phyloP scores from a whole-genome alignment of 495 filamentous ascomycete species.

The Penicillium manginii region DNA sequence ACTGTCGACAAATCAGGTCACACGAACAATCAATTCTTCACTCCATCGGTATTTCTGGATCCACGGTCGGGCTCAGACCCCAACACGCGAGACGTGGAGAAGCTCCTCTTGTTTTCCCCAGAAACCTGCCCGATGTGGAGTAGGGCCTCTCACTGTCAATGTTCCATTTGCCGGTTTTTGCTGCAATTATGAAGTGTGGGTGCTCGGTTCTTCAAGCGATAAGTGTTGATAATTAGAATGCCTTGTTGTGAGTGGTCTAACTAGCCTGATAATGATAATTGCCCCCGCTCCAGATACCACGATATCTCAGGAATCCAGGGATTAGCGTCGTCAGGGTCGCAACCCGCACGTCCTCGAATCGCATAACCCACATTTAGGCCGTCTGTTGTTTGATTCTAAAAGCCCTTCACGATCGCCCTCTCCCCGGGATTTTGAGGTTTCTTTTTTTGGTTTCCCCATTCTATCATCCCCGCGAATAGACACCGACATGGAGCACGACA shows the following conservation, averaged over 20 bases:
- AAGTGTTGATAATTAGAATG: not conserved
- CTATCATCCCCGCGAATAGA: not conserved
- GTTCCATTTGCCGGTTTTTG: not conserved
- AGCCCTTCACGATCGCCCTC: not conserved
- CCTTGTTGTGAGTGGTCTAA: not conserved
- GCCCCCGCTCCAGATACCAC: constrained; percentile 16
- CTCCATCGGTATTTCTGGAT: constrained; percentile 5
- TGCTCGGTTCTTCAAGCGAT: not conserved
- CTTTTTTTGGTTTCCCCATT: not conserved
- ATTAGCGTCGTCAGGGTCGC: constrained; percentile 9
- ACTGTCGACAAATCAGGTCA: not conserved
- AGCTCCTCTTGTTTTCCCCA: constrained; percentile 6
- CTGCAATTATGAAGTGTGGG: not conserved
- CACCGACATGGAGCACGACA: constrained; percentile 19
- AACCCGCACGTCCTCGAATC: constrained; percentile 1
- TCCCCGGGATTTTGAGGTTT: not conserved
- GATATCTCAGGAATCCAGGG: constrained; percentile 17
- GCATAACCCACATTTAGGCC: not conserved
- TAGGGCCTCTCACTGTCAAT: constrained; percentile 4
- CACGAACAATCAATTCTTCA: not conserved
- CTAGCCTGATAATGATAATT: not conserved
- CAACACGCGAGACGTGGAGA: constrained; percentile 18
- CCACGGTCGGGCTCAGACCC: constrained; percentile 4
- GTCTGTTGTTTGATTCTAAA: not conserved
- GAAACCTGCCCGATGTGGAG: constrained; percentile 17